Base-by-base conservation (phyloP, 2,329 filamentous ascomycete genomes). In the Arthrobotrys megalospora region DNA sequence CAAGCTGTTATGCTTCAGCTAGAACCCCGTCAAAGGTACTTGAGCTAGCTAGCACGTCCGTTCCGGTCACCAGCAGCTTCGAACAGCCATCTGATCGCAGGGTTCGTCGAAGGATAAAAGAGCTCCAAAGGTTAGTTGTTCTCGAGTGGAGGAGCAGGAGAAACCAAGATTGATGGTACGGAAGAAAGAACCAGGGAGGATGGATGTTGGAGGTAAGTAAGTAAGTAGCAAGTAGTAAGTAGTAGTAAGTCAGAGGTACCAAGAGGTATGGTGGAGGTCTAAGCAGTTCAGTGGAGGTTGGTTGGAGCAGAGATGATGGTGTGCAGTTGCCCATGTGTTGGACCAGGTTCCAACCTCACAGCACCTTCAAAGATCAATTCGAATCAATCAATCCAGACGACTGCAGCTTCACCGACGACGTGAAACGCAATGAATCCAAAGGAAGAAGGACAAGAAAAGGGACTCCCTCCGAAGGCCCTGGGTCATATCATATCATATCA, bases 161-260 rank as follows among this genome's bases (percentile, higher is more conserved):
- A 86, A 83, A 24, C 85, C 85, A 47, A 83, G 83, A 34, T 82
- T 81, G 10, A 85, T 85, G 66, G 60, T 83, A 12, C 21, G 19
- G 32, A 84, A 68, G 80, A 81, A 81, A 58, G 83, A 82, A 48
- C 82, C 67, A 52, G 66, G n/a, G 12, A 53, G 53, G 64, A 19
- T 11, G 64, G 45, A 71, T 70, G 66, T 70, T 62, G 66, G 66
- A 70, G 47, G 47, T 38, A 38, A 47, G 11, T 48, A 48, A 48
- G 45, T 12, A 45, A 24, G 45, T 32, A 32, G 24, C 2, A 6
- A 32, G 21, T 16, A 47, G 11, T 48, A 48, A 48, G 45, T 12
- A 45, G 45, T 32, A 32, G 24, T 10, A 6, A 32, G 21, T 16
- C 21, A 14, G n/a, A 19, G 19, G 16, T 12, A 16, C 6, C 19